Conservation (phyloP, 2,329 filamentous ascomycete genomes). For the Trichophyton mentagrophytes region DNA sequence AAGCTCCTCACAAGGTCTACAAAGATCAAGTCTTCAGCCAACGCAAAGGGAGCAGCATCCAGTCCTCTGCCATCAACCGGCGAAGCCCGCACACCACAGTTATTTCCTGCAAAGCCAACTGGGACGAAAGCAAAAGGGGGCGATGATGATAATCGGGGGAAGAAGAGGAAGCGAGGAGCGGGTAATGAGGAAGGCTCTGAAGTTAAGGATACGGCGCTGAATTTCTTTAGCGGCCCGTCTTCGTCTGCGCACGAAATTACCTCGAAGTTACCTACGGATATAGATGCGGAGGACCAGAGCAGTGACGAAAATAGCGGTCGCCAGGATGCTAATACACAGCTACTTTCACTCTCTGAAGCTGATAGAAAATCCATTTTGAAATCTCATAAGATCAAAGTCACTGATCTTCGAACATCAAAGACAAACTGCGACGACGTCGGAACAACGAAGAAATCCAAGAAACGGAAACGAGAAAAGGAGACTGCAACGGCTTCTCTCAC, state of each 20-base stretch:
- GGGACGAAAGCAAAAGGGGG: constrained; percentile 17
- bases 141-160: constrained; percentile 17
- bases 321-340: not conserved
- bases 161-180: constrained; percentile 27
- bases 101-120: constrained; percentile 21
- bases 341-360: constrained; percentile 45
- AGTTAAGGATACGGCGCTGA: not conserved
- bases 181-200: constrained; percentile 14
- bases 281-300: constrained; percentile 9
- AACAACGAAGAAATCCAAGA: constrained; percentile 42
- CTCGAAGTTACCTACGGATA: constrained; percentile 9
- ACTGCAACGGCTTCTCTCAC: constrained; percentile 26
- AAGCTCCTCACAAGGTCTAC: constrained; percentile 34
- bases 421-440: constrained; percentile 20
- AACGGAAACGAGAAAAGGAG: constrained; percentile 39
- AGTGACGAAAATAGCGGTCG: not conserved
- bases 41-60: constrained; percentile 17
- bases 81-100: constrained; percentile 27
- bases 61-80: constrained; percentile 29
- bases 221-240: not conserved
- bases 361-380: constrained; percentile 62
- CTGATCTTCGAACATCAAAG: constrained; percentile 46
- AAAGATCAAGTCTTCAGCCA: constrained; percentile 26
- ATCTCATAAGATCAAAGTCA: constrained; percentile 74
- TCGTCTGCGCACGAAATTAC: not conserved